Percentiles rank a stretch among this genome's conserved stretches.
Conservation (phyloP, 148 eudicot species). For the Arctostaphylos glauca region DNA sequence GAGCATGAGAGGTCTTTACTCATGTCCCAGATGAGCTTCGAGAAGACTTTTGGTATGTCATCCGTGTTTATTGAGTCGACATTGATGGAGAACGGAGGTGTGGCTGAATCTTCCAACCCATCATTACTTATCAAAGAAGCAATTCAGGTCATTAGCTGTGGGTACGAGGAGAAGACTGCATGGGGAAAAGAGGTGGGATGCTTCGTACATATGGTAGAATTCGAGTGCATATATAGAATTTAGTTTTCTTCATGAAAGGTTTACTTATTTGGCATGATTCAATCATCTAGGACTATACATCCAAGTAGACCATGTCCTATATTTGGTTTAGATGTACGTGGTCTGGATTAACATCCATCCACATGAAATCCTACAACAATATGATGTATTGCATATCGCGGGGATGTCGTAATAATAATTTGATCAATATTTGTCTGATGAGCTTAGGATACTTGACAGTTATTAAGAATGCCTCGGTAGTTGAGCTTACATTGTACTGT, state of each 20-base stretch:
- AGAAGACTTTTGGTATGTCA: conserved; percentile 95
- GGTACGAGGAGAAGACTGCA: conserved; percentile 98
- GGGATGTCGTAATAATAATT: background rate
- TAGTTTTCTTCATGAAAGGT: background rate
- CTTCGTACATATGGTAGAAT: background rate
- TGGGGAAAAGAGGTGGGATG: conserved; percentile 93
- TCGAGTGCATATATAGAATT: background rate
- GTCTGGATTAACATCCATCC: background rate
- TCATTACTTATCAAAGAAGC: conserved; percentile 88
- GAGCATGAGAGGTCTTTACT: conserved; percentile 90
- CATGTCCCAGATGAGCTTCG: conserved; percentile 95
- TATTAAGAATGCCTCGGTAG: background rate
- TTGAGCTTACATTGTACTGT: background rate
- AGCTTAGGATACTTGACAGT: no score
- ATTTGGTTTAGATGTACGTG: background rate
- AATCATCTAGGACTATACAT: background rate
- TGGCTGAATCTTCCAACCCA: conserved; percentile 81
- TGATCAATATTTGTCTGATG: background rate
- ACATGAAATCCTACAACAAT: background rate
- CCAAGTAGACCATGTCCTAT: background rate
- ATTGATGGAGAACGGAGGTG: conserved; percentile 90
- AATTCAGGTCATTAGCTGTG: conserved; percentile 94
- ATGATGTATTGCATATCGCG: background rate
- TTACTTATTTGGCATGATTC: background rate
- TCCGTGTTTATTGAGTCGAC: conserved; percentile 94